phyloP scores from a whole-genome alignment of 2,329 filamentous ascomycete species.

The Cyclaneusma minus region DNA sequence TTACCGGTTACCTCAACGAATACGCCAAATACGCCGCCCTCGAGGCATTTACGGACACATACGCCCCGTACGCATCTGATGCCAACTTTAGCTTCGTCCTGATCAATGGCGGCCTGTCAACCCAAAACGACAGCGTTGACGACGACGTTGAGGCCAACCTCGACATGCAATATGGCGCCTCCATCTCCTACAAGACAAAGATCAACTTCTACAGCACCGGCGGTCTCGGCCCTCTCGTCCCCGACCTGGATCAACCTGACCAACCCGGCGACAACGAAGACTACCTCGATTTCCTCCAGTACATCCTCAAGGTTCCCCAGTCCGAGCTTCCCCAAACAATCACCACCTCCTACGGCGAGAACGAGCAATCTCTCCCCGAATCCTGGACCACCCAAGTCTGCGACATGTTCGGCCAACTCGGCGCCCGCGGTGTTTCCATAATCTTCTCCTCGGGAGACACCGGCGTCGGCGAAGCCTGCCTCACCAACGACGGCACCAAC shows the following conservation, averaged over 20 bases:
- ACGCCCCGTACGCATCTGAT: slow-evolving; percentile 27
- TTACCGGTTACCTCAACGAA: slow-evolving; percentile 27
- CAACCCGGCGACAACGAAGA: slow-evolving; percentile 47
- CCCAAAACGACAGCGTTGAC: slow-evolving; percentile 32
- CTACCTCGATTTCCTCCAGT: slow-evolving; percentile 46
- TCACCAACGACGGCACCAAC: slow-evolving; percentile 40
- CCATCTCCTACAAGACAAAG: slow-evolving; percentile 33
- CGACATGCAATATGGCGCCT: slow-evolving; percentile 37
- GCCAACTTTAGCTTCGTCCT: slow-evolving; percentile 21
- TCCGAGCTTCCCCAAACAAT: slow-evolving; percentile 42
- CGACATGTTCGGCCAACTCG: slow-evolving; percentile 47
- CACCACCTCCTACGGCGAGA: slow-evolving; percentile 50
- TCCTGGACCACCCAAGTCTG: slow-evolving; percentile 47
- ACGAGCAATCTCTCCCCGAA: slow-evolving; percentile 46
- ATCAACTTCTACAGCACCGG: slow-evolving; percentile 40
- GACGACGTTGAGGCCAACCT: slow-evolving; percentile 34
- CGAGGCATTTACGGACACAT: slow-evolving; percentile 26
- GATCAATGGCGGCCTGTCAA: slow-evolving; percentile 23
- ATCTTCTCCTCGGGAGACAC: slow-evolving; percentile 44
- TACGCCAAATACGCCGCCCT: slow-evolving; percentile 21
- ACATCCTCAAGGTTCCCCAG: slow-evolving; percentile 33
- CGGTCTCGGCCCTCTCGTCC: slow-evolving; percentile 33
- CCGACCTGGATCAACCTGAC: slow-evolving; percentile 25
- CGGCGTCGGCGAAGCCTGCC: slow-evolving; percentile 28
- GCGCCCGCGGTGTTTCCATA: slow-evolving; percentile 51